Conservation (phyloP, 2,329 filamentous ascomycete species). For the Epicoccum sorghinum region DNA sequence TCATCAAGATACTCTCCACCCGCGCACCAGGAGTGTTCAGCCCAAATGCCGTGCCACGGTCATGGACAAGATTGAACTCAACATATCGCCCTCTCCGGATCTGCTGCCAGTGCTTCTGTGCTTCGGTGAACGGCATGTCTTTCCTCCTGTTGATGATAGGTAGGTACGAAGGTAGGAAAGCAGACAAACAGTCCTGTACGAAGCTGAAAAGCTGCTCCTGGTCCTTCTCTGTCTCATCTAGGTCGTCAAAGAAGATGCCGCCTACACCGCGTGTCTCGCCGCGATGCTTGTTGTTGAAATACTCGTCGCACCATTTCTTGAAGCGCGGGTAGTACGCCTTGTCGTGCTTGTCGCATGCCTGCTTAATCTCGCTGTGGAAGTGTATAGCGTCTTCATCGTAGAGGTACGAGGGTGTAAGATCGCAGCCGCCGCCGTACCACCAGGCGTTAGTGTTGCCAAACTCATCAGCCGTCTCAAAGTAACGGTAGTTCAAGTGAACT, state of each 20-base stretch:
- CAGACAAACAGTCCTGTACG: constrained; percentile 79
- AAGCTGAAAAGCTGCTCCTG: constrained; percentile 91
- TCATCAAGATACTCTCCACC: constrained; percentile 98
- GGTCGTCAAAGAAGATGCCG: constrained; percentile 98
- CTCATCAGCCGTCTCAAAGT: constrained; percentile 92
- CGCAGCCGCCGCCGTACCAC: constrained; percentile 98
- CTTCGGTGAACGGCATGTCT: constrained; percentile 85
- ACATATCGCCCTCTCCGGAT: constrained; percentile 93
- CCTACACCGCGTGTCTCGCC: constrained; percentile 85
- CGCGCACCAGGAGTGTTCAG: constrained; percentile 89
- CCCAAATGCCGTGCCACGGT: constrained; percentile 92
- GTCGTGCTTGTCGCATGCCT: constrained; percentile 91
- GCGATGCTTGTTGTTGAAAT: constrained; percentile 93
- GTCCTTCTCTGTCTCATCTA: constrained; percentile 85
- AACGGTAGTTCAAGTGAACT: constrained; percentile 97
- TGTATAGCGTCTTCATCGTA: constrained; percentile 97
- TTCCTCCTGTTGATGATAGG: constrained; percentile 88
- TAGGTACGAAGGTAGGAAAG: constrained; percentile 89
- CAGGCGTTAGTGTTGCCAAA: constrained; percentile 84
- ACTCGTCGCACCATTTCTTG: constrained; percentile 98
- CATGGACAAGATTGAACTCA: constrained; percentile 97
- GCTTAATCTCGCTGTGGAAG: constrained; percentile 93
- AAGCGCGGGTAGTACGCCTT: constrained; percentile 90
- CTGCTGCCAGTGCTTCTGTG: constrained; percentile 97
- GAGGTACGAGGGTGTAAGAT: constrained; percentile 90